Base-by-base conservation (phyloP, 192 early-diverging fungal genomes). In the Coemansia sp. region DNA sequence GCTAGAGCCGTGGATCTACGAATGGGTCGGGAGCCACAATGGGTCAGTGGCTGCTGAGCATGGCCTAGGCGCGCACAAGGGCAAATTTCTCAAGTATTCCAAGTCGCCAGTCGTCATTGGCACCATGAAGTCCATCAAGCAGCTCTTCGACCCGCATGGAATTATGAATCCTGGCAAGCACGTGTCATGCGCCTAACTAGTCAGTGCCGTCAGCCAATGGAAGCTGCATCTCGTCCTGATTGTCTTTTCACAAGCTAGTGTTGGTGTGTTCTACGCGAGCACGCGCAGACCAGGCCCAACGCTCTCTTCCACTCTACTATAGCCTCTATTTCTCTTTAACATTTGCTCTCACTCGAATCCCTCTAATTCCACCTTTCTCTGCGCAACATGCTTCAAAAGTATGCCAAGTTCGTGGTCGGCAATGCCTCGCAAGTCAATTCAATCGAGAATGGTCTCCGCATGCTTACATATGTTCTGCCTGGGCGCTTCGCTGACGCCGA, bases 401-500 rank as follows among this genome's bases (percentile, higher is more conserved):
- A 96, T 81, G 88, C 93, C 38, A 67, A 85, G 31, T 92, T 94
- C 71, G 84, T 96, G 41, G 80, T 92, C 66, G 85, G 89, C 68
- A 94, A 96, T 81, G 94, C 93, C 2, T 85, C 93, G 21, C 89
- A 94, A 71, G 87, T 98, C 58, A 89, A 86, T 48, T 88, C 87
- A 34, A 88, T 98, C 50, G 96, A 98, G 73, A 90, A 88, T 72
- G 85, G 89, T 7, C 78, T 94, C 14, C 86, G 94, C 5, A 90
- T 90, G 30, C 83, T 96, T 28, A 92, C 93, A 12, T 98, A 98
- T 60, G 84, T 98, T 30, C 66, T 98, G 19, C 94, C 94, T 25
- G 94, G 95, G 53, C 89, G 96, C 10, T 98, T 98, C 73, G 86
- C 89, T 32, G 91, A 96, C 71, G 87, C 94, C 18, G 96, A 98